Evolutionary conservation across 208 protist genomes (phyloP).

Genomic region (Leishmania lainsoni): DNA sequence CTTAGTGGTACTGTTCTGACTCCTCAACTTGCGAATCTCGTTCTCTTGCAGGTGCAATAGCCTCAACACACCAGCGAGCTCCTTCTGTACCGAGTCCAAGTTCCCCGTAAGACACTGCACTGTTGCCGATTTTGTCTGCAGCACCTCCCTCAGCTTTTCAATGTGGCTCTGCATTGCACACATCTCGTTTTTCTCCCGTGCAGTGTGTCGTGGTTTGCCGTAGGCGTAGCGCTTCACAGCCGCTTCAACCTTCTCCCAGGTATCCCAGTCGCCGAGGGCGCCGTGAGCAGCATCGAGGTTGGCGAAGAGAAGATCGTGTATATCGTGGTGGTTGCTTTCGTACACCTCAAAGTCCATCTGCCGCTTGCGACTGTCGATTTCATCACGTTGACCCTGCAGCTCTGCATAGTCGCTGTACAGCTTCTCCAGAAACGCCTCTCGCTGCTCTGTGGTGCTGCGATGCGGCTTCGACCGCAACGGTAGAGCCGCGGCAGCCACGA

Average conservation of each 20-base stretch:
- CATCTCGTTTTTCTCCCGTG: constrained; percentile 22
- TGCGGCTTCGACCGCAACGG: background rate
- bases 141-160: constrained; percentile 18
- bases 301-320: constrained; percentile 62
- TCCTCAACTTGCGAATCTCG: constrained; percentile 48
- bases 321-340: constrained; percentile 68
- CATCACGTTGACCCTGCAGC: constrained; percentile 59
- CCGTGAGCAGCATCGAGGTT: constrained; percentile 27
- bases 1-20: constrained; percentile 35
- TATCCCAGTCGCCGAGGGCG: constrained; percentile 77
- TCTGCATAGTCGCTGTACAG: constrained; percentile 79
- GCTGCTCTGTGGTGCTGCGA: constrained; percentile 56
- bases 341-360: constrained; percentile 56
- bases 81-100: constrained; percentile 40
- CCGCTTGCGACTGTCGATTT: constrained; percentile 57
- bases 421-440: constrained; percentile 58
- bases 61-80: constrained; percentile 55
- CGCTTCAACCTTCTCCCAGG: constrained; percentile 70
- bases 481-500: background rate
- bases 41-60: constrained; percentile 60
- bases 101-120: constrained; percentile 23
- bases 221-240: constrained; percentile 79
- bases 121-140: constrained; percentile 11
- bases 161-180: constrained; percentile 44
- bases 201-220: constrained; percentile 33